Percentiles rank a stretch among this genome's conserved stretches.
phyloP scores from a whole-genome alignment of 495 filamentous ascomycete genomes.

The Daldinia bambusicola region DNA sequence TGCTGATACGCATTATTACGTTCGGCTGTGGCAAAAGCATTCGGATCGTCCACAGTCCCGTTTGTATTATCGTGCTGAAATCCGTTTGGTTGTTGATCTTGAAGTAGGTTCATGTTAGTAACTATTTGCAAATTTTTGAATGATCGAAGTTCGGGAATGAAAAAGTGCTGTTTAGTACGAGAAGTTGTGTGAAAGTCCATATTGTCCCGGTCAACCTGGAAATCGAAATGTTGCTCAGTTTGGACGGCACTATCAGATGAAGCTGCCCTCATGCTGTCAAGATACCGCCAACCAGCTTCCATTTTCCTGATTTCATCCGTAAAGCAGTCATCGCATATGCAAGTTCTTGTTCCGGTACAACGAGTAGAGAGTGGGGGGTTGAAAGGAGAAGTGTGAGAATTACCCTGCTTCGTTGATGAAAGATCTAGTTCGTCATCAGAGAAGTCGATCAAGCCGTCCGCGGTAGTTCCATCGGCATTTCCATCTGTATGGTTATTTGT shows the following conservation, averaged over 20 bases:
- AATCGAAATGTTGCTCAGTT: neutral
- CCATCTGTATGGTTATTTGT: slow-evolving; percentile 43
- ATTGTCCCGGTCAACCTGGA: neutral
- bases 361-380: slow-evolving; percentile 5
- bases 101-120: slow-evolving; percentile 26
- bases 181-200: neutral
- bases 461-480: slow-evolving; percentile 6
- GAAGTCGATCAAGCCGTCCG: slow-evolving; percentile 46
- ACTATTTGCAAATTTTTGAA: neutral
- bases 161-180: neutral
- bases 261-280: neutral
- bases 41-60: slow-evolving; percentile 16
- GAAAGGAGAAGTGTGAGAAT: slow-evolving; percentile 22
- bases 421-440: slow-evolving; percentile 48
- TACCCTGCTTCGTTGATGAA: slow-evolving; percentile 44
- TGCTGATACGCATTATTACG: slow-evolving; percentile 24
- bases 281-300: slow-evolving; percentile 14
- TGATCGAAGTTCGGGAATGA: neutral
- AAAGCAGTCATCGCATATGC: slow-evolving; percentile 43
- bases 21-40: slow-evolving; percentile 4
- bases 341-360: slow-evolving; percentile 12
- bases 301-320: slow-evolving; percentile 30
- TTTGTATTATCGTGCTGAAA: slow-evolving; percentile 16
- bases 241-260: neutral
- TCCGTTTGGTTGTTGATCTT: slow-evolving; percentile 36